phyloP scores from a whole-genome alignment of 192 early-diverging fungal species.

The Gaertneriomyces semiglobifer region DNA sequence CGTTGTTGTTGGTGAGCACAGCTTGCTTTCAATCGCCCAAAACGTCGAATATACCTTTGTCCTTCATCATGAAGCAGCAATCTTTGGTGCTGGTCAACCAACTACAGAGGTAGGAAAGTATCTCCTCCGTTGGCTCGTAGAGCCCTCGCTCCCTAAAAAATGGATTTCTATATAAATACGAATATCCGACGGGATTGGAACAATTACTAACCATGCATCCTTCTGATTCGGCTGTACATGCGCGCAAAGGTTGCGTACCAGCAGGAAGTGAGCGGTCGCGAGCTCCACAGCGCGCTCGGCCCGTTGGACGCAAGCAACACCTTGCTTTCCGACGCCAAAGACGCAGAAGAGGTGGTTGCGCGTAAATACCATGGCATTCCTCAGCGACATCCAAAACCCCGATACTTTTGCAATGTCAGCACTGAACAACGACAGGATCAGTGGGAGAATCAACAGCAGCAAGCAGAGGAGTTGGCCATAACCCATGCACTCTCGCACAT shows the following conservation, averaged over 20 bases:
- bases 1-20: too few species aligned
- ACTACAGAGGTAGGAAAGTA: constrained; percentile 37
- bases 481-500: not conserved
- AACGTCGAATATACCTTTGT: constrained; percentile 15
- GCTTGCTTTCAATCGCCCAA: not conserved
- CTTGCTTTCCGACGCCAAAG: constrained; percentile 29
- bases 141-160: constrained; percentile 32
- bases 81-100: constrained; percentile 37
- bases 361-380: constrained; percentile 16
- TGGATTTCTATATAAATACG: not conserved
- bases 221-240: constrained; percentile 37
- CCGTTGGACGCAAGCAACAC: constrained; percentile 31
- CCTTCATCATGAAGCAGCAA: constrained; percentile 30
- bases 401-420: not conserved
- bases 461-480: not conserved
- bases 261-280: constrained; percentile 32
- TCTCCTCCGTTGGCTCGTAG: constrained; percentile 38
- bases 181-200: not conserved
- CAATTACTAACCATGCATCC: constrained; percentile 35
- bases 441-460: not conserved
- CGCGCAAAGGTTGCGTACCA: constrained; percentile 46
- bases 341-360: constrained; percentile 35
- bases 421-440: too few species aligned
- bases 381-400: constrained; percentile 16
- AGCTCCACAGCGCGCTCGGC: constrained; percentile 31